Conservation (phyloP, 768 basidiomycete genomes). For the Udeniomyces megalosporus region DNA sequence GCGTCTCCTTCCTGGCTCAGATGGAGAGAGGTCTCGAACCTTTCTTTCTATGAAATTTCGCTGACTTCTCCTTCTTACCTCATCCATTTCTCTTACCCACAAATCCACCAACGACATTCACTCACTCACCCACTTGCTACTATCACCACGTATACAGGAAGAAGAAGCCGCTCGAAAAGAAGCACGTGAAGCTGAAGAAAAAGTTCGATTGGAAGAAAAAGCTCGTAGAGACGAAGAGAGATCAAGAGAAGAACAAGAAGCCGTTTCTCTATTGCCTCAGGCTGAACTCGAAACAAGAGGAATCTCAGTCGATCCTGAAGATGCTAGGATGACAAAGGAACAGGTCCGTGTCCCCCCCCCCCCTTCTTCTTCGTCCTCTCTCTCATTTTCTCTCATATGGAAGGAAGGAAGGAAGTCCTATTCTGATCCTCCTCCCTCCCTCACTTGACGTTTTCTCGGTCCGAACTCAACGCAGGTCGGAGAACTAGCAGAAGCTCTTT, state of each 20-base stretch:
- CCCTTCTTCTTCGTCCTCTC: conserved; percentile 54
- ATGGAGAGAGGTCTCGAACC: no score
- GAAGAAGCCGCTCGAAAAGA: conserved; percentile 34
- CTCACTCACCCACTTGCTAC: not conserved
- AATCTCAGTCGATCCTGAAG: conserved; percentile 22
- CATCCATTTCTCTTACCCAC: no score
- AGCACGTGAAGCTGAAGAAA: conserved; percentile 60
- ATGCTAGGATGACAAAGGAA: conserved; percentile 93
- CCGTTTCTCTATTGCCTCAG: conserved; percentile 50
- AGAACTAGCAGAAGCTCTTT: conserved; percentile 80
- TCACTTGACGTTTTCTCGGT: conserved; percentile 61
- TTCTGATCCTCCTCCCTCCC: conserved; percentile 72
- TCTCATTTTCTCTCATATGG: conserved; percentile 45
- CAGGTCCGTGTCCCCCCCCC: no score
- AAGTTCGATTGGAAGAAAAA: conserved; percentile 42
- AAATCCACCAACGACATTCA: no score
- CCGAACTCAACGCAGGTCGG: conserved; percentile 44
- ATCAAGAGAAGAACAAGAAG: conserved; percentile 4
- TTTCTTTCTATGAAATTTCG: not conserved
- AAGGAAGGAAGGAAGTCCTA: no score
- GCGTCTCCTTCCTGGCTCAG: not conserved
- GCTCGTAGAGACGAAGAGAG: conserved; percentile 39
- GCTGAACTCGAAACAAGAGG: conserved; percentile 37
- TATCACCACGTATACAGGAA: conserved; percentile 18
- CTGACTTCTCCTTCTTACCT: no score